Base-by-base conservation (phyloP, 73 alveolate genomes). In the Vitrella brassicaformis region DNA sequence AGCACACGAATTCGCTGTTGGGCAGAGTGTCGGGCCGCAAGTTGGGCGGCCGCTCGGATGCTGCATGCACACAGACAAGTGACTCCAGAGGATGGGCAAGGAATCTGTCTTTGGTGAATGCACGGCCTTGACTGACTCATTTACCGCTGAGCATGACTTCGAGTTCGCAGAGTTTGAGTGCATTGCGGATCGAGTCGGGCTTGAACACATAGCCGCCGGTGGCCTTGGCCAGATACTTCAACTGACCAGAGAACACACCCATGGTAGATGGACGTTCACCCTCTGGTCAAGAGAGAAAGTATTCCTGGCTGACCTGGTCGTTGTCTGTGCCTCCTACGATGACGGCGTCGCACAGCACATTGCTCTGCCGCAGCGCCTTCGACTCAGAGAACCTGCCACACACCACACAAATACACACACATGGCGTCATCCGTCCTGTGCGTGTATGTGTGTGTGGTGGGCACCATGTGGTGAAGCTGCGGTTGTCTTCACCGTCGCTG, bases 401-500 rank as follows among this genome's bases (percentile, higher is more conserved):
- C n/a, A n/a, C n/a, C n/a, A n/a, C n/a, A n/a, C n/a, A n/a, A n/a
- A n/a, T n/a, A n/a, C n/a, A n/a, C n/a, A n/a, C n/a, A n/a, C n/a
- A n/a, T n/a, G n/a, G n/a, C n/a, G n/a, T n/a, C n/a, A n/a, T n/a
- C n/a, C n/a, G n/a, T n/a, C n/a, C n/a, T n/a, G n/a, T n/a, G n/a
- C n/a, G n/a, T n/a, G n/a, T n/a, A n/a, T n/a, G n/a, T n/a, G n/a
- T n/a, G n/a, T n/a, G n/a, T n/a, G n/a, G n/a, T n/a, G 29, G 68
- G 29, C 68, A 56, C 29, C 68, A 56, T 8, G 29, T 26, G 68
- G 27, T 10, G 68, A 26, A 25, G 68, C 29, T 25, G 9, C n/a
- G 19, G 29, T 26, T 80, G 72, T 85, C 91, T 26, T 74, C 86
- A 25, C 91, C 91, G 74, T 85, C 89, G 47, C 86, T 73, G 31